Evolutionary conservation across 805 yeast genomes (phyloP).

Genomic region (Limtongia smithiae): DNA sequence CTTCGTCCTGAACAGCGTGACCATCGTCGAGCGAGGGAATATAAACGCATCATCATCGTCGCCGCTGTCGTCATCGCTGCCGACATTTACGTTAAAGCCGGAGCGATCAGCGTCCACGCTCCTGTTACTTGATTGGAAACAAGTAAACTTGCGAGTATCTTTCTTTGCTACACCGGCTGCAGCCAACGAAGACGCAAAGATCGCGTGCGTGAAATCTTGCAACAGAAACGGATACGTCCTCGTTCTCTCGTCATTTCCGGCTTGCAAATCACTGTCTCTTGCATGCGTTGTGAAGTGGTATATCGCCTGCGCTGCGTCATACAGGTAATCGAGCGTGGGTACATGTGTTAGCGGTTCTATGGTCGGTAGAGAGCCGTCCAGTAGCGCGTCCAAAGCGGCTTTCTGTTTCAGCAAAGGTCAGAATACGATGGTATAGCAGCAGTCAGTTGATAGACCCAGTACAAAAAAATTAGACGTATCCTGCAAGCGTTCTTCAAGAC

Average conservation of each 20-base stretch:
- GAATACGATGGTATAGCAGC: too few relatives aligned
- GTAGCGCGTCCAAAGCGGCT: too few relatives aligned
- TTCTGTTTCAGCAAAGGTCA: too few relatives aligned
- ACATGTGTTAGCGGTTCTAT: neutral
- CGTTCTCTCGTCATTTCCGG: neutral
- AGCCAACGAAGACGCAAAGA: neutral
- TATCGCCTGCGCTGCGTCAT: constrained; percentile 9
- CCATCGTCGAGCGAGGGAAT: neutral
- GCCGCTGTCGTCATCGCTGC: neutral
- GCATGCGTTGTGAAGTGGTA: neutral
- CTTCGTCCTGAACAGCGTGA: neutral
- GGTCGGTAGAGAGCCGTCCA: too few relatives aligned
- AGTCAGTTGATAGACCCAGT: too few relatives aligned
- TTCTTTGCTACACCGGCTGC: too few relatives aligned
- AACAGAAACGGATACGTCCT: neutral
- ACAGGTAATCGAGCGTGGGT: constrained; percentile 10
- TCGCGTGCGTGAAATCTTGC: neutral
- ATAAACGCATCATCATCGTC: neutral
- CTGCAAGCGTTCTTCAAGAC: neutral
- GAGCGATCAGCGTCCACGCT: neutral
- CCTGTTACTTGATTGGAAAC: neutral
- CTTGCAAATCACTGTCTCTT: neutral
- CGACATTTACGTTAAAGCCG: neutral
- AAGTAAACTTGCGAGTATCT: too few relatives aligned
- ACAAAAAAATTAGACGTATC: constrained; percentile 2